phyloP scores from a whole-genome alignment of 257 asterid species.

The Gardenia jasminoides region DNA sequence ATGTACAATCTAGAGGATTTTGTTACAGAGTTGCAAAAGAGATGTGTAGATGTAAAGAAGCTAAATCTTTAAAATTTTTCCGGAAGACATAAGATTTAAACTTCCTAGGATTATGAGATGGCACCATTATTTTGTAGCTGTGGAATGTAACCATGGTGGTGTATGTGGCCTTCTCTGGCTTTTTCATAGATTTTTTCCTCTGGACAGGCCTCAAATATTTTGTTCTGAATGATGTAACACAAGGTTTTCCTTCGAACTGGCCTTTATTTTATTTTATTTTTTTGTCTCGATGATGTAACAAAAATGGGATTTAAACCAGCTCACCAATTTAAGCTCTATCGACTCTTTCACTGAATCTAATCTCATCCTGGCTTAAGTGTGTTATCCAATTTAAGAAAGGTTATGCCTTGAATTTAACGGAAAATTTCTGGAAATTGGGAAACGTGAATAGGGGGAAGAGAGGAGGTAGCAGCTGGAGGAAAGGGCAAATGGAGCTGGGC shows the following conservation, averaged over 20 bases:
- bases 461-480: no score
- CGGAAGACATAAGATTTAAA: neutral
- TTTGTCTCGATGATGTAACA: no score
- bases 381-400: no score
- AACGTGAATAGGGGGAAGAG: no score
- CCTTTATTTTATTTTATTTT: no score
- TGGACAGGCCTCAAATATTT: neutral
- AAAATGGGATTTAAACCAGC: no score
- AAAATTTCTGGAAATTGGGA: no score
- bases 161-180: constrained; percentile 3
- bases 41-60: constrained; percentile 28
- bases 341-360: no score
- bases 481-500: no score
- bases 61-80: neutral
- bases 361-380: no score
- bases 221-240: neutral
- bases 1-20: constrained; percentile 29
- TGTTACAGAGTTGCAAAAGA: constrained; percentile 24
- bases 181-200: neutral
- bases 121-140: constrained; percentile 9
- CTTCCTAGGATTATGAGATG: neutral
- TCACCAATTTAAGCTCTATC: no score
- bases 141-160: neutral
- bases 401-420: no score
- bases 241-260: neutral